These are phyloP conservation scores for Stephanocyclus meneghinianus DNA, from an alignment of 352 stramenopile species.

Conservation along the genomic window DNA sequence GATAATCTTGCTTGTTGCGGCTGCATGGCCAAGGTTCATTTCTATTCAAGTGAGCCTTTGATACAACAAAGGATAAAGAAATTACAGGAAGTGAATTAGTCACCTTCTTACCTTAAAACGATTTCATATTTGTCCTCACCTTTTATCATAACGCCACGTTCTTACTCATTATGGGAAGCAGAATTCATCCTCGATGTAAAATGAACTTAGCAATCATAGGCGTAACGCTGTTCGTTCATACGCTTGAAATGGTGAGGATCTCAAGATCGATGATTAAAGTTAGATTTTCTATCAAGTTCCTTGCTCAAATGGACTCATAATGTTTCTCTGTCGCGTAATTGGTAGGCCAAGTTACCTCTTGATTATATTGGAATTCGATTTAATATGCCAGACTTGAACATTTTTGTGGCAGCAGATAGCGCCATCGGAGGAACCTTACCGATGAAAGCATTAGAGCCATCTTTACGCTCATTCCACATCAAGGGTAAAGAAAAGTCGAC, in stretches of 20 bases:
- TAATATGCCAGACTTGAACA: background rate
- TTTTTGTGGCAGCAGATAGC: background rate
- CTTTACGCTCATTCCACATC: background rate
- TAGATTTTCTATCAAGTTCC: background rate
- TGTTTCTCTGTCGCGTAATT: too few species aligned
- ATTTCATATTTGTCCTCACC: too few species aligned
- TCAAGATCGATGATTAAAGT: background rate
- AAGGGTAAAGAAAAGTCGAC: slow-evolving; percentile 14
- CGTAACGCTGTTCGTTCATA: background rate
- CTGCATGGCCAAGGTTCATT: too few species aligned
- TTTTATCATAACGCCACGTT: background rate
- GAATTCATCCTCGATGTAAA: background rate
- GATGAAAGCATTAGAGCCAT: background rate
- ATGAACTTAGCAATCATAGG: background rate
- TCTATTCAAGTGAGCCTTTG: too few species aligned
- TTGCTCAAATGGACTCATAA: background rate
- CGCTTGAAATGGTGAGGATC: slow-evolving; percentile 1
- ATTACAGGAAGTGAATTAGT: too few species aligned
- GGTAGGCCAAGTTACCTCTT: background rate
- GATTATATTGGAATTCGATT: background rate
- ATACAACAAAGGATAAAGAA: too few species aligned
- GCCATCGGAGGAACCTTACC: background rate
- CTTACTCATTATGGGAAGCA: background rate
- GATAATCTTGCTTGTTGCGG: too few species aligned
- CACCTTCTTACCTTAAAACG: too few species aligned